phyloP scores from a whole-genome alignment of 192 early-diverging fungal genomes.

The Thamnidium elegans region DNA sequence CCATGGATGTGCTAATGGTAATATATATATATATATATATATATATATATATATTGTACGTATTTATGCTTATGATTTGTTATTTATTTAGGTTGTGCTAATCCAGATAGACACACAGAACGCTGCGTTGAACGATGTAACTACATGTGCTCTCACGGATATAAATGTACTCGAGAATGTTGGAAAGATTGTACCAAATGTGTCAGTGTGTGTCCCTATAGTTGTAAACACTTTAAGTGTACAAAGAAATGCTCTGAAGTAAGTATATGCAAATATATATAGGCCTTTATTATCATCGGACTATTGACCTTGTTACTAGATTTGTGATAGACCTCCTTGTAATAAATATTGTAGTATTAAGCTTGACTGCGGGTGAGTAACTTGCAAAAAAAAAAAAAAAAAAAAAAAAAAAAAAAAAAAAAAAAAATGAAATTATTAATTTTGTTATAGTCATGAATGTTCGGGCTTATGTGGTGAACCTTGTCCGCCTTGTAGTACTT shows the following conservation, averaged over 20 bases:
- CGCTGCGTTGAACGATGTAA: slow-evolving; percentile 25
- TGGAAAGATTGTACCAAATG: slow-evolving; percentile 31
- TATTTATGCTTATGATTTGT: not conserved
- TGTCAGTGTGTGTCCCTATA: slow-evolving; percentile 18
- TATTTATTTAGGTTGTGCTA: slow-evolving; percentile 27
- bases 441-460: slow-evolving; percentile 25
- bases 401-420: not conserved
- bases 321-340: slow-evolving; percentile 38
- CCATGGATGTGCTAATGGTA: slow-evolving; percentile 32
- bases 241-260: slow-evolving; percentile 28
- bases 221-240: slow-evolving; percentile 29
- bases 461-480: slow-evolving; percentile 28
- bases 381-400: not conserved
- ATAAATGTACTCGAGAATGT: slow-evolving; percentile 24
- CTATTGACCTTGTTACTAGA: not conserved
- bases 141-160: slow-evolving; percentile 32
- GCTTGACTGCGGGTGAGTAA: slow-evolving; percentile 29
- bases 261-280: slow-evolving; percentile 14
- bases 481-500: slow-evolving; percentile 24
- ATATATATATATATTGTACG: not conserved
- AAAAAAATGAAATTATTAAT: not conserved
- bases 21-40: not conserved
- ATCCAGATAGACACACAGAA: slow-evolving; percentile 31
- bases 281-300: not conserved
- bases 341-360: slow-evolving; percentile 22